Evolutionary conservation across 108 stramenopile species (phyloP).

Genomic region (Aurantiochytrium sp.): DNA sequence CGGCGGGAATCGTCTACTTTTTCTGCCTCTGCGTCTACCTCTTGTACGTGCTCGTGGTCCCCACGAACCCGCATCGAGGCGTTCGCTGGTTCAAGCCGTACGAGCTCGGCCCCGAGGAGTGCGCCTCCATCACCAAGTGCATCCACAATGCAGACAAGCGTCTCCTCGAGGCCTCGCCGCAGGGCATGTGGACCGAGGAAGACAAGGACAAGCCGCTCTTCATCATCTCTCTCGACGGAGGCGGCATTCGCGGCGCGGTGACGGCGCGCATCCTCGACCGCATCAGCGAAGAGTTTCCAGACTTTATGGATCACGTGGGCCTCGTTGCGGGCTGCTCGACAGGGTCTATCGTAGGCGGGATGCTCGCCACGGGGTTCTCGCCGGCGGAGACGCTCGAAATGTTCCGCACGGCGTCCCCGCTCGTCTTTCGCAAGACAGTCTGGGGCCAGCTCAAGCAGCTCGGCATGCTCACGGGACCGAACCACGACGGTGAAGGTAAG

Average conservation of each 20-base stretch:
- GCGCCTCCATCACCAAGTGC: not conserved
- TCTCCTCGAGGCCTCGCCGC: not conserved
- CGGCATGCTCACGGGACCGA: not conserved
- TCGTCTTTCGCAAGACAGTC: not conserved
- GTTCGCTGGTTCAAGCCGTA: not conserved
- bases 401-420: not conserved
- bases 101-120: not conserved
- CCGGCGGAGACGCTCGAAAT: not conserved
- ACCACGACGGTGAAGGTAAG: conserved; percentile 10
- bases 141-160: not conserved
- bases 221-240: conserved; percentile 25
- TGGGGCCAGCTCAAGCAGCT: conserved; percentile 8
- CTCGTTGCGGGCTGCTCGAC: conserved; percentile 20
- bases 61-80: not conserved
- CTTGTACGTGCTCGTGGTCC: not conserved
- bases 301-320: not conserved
- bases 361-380: conserved; percentile 9
- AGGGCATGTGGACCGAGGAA: not conserved
- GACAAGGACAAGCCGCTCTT: conserved; percentile 10
- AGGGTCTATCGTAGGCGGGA: not conserved
- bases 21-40: not conserved
- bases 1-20: not conserved
- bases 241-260: conserved; percentile 18
- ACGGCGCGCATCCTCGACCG: conserved; percentile 1
- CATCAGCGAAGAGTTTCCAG: conserved; percentile 1